Evolutionary conservation across 495 filamentous ascomycete species (phyloP), one percentile per base, ranked within the genome.

Genomic region (Sordaria brevicollis): DNA sequence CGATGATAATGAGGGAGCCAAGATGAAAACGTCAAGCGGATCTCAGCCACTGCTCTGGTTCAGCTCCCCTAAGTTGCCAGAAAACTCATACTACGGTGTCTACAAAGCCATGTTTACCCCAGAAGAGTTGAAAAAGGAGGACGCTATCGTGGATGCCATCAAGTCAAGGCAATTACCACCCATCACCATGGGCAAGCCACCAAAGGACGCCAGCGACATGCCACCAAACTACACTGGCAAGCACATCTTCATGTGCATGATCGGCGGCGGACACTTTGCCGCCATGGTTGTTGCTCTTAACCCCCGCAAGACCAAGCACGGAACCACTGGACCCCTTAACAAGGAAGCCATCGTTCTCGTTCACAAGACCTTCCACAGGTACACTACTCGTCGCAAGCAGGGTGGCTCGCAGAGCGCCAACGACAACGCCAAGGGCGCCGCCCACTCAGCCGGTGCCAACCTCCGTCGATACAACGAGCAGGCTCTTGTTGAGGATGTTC

Each of bases 341-440:
- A 87, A 91, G 69, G 90, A 95, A 75, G 92, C 93, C 8, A 88
- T 88, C 2, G 91, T 99, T 4, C 82, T 98, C 68, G 95, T 92
- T 4, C 95, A 98, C 78, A 98, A 99, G 80, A 97, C 96, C 0
- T 98, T 98, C 80, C 95, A 99, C 78, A 87, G 96, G 33, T 99
- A 99, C 75, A 99, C 95, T 0, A 99, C 95, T 0, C 86, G 95
- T 49, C 88, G 94, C 68, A 99, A 98, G 75, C 95, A 99, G 79
- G 95, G 95, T 81, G 95, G 95, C 15, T 88, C 93, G 36, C 95
- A 99, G 79, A 94, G 93, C 7, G 89, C 95, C 33, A 98, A 91
- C 76, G 95, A 99, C 77, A 87, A 90, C 38, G 88, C 93, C 4
- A 97, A 96, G 75, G 94, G 95, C 5, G 88, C 90, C 34, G 95